These are phyloP conservation scores for Aechmea fasciata DNA, from an alignment of 176 grass and related monocot genomes.

Conservation along the genomic window DNA sequence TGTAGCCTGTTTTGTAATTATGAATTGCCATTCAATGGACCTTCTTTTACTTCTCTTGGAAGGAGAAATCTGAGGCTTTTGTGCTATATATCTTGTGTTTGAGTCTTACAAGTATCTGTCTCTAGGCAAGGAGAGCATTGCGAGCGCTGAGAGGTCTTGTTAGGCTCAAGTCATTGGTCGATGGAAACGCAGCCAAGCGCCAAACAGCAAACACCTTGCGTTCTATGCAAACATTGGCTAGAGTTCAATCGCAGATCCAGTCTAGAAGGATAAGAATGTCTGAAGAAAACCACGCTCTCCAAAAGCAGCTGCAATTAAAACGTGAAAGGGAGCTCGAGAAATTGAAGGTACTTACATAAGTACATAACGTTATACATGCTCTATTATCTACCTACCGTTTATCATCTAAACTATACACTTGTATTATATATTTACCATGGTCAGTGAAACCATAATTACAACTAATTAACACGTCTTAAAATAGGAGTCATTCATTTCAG, in stretches of 20 bases:
- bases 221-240: constrained; percentile 58
- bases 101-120: neutral
- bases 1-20: neutral
- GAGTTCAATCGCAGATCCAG: constrained; percentile 71
- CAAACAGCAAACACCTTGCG: constrained; percentile 66
- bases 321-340: constrained; percentile 63
- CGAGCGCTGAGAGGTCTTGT: constrained; percentile 68
- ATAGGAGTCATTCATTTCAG: neutral
- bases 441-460: too few species aligned
- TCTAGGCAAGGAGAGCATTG: constrained; percentile 71
- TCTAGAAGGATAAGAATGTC: constrained; percentile 69
- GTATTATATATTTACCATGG: too few species aligned
- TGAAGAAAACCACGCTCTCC: constrained; percentile 78
- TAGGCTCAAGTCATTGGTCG: constrained; percentile 64
- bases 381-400: too few species aligned
- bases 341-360: constrained; percentile 44
- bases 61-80: neutral
- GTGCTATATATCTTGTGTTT: neutral
- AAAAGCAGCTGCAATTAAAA: constrained; percentile 74
- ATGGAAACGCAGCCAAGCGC: constrained; percentile 65
- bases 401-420: too few species aligned
- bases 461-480: too few species aligned
- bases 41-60: neutral
- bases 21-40: neutral
- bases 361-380: neutral